Conservation (phyloP, 345 rosid genomes). For the Eucalyptus brandiana region DNA sequence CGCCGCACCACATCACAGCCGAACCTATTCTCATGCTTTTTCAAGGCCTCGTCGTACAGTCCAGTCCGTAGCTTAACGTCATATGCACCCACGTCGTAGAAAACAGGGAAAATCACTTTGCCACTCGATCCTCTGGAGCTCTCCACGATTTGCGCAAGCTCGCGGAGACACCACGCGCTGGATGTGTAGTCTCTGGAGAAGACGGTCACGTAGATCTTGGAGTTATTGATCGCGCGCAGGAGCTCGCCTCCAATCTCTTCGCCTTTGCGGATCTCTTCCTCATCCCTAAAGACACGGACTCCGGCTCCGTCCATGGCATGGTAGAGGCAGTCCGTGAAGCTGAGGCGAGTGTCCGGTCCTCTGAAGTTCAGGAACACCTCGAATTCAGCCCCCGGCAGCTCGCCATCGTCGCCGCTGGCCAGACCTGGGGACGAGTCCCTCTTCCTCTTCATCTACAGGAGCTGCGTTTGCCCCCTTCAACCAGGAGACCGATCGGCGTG, state of each 20-base stretch:
- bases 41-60: not conserved
- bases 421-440: rapidly evolving
- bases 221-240: not conserved
- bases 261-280: not conserved
- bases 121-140: not conserved
- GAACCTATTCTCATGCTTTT: not conserved
- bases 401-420: too few relatives aligned
- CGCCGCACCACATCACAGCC: not conserved
- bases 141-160: not conserved
- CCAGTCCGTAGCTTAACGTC: not conserved
- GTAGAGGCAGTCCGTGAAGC: not conserved
- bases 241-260: not conserved
- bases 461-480: too few relatives aligned
- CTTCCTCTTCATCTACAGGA: too few relatives aligned
- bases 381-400: not conserved
- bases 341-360: not conserved
- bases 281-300: not conserved
- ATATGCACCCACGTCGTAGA: not conserved
- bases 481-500: too few relatives aligned
- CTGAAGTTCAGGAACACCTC: not conserved
- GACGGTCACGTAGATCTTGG: not conserved
- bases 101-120: not conserved
- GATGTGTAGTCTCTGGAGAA: not conserved
- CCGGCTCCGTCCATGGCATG: not conserved
- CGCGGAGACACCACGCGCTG: not conserved